These are phyloP conservation scores for Mortierella sp. DNA, from an alignment of 371 early-diverging fungal species.

Conservation along the genomic window DNA sequence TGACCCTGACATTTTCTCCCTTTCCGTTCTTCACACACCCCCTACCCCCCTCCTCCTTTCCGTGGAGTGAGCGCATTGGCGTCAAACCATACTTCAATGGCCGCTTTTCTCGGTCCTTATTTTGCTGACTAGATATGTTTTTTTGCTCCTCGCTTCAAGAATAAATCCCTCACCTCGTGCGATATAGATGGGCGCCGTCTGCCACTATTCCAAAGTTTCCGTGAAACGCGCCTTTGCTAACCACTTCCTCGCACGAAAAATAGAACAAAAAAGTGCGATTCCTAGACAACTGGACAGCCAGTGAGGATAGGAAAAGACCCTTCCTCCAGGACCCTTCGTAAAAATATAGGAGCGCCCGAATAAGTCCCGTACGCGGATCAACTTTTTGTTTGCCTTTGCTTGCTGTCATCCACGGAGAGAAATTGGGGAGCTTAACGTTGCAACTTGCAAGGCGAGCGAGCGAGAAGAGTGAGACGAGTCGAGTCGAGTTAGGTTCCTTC, in stretches of 20 bases:
- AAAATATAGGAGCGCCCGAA: too few species aligned
- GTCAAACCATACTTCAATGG: neutral
- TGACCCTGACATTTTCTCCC: slow-evolving; percentile 1
- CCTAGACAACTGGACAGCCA: too few species aligned
- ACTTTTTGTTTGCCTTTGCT: too few species aligned
- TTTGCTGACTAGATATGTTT: too few species aligned
- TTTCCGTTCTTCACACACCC: neutral
- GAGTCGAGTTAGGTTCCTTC: too few species aligned
- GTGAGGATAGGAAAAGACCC: too few species aligned
- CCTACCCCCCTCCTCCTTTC: neutral
- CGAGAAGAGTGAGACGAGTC: too few species aligned
- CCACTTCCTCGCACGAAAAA: neutral
- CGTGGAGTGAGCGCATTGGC: neutral
- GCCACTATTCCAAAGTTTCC: neutral
- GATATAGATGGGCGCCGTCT: neutral
- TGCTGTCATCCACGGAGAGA: too few species aligned
- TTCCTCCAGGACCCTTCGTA: too few species aligned
- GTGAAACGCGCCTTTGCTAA: neutral
- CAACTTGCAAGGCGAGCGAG: too few species aligned
- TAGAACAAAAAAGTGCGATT: neutral
- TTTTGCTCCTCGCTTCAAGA: neutral
- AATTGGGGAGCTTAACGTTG: too few species aligned
- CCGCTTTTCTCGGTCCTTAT: neutral
- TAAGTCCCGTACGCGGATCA: too few species aligned
- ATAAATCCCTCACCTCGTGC: neutral